Base-by-base conservation (phyloP, 2,329 filamentous ascomycete species). In the Ophiognomonia clavigignenti-juglandacearum region DNA sequence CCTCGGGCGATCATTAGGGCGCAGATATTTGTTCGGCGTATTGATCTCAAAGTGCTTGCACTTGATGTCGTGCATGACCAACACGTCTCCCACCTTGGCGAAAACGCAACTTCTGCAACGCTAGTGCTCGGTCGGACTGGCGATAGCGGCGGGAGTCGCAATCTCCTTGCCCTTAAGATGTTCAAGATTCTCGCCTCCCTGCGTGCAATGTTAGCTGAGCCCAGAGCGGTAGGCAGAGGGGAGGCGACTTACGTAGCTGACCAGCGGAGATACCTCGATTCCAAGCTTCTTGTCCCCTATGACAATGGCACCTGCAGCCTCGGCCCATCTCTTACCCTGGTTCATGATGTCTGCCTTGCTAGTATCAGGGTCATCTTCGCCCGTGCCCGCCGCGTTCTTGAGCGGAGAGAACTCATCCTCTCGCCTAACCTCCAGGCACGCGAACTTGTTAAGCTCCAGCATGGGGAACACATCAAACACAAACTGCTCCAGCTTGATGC, bases 401-500 rank as follows among this genome's bases (percentile, higher is more conserved):
- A 98, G 74, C 4, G 93, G 93, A 23, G 90, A 96, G 73, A 98
- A 98, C 71, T 98, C 93, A 58, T 98, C 93, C 73, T 96, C 91
- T 52, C 93, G 88, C 67, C 84, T 88, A 43, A 98, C 93, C 71
- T 98, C 93, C 72, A 97, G 85, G 68, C 85, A 95, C 20, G 91
- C 93, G 62, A 98, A 98, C 71, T 95, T 90, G 56, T 84, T 78
- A 54, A 98, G 81, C 16, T 84, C 73, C 43, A 95, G 75, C 74
- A 92, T 79, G 52, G 92, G 91, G 77, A 98, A 98, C 62, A 95
- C 93, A 64, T 98, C 93, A 64, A 98, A 98, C 52, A 98, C 91
- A 60, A 97, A 98, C 70, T 97, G 93, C 77, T 98, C 93, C 32
- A 98, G 81, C 77, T 98, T 98, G 78, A 98, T 91, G 57, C 93